phyloP scores from a whole-genome alignment of 1,284 basidiomycete genomes.

The Trametes versicolor region DNA sequence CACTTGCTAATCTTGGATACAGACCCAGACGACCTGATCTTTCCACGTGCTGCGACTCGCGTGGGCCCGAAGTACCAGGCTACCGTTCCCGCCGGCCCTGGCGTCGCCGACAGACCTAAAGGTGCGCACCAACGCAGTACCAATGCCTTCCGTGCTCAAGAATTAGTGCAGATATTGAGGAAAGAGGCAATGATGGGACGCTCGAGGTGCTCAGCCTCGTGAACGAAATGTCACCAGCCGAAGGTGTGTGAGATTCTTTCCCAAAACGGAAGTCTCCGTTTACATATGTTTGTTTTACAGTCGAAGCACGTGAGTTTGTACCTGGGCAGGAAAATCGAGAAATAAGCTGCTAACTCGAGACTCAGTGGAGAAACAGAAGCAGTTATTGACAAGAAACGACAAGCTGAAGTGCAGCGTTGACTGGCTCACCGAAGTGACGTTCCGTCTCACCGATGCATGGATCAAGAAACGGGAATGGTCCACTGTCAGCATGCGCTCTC shows the following conservation, averaged over 20 bases:
- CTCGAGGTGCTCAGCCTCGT: slow-evolving; percentile 76
- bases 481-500: slow-evolving; percentile 70
- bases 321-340: neutral
- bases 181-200: slow-evolving; percentile 80
- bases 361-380: slow-evolving; percentile 18
- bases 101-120: slow-evolving; percentile 51
- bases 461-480: slow-evolving; percentile 61
- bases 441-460: slow-evolving; percentile 72
- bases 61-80: slow-evolving; percentile 91
- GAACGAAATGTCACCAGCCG: slow-evolving; percentile 66
- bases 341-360: neutral
- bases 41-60: slow-evolving; percentile 89
- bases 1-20: slow-evolving; percentile 37
- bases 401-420: slow-evolving; percentile 70
- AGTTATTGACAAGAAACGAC: slow-evolving; percentile 51
- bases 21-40: slow-evolving; percentile 96
- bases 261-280: slow-evolving; percentile 22
- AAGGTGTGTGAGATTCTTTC: slow-evolving; percentile 57
- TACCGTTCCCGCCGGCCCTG: slow-evolving; percentile 59
- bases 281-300: slow-evolving; percentile 28
- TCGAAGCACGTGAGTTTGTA: slow-evolving; percentile 33
- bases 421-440: slow-evolving; percentile 78
- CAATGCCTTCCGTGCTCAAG: neutral
- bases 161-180: slow-evolving; percentile 47
- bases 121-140: slow-evolving; percentile 45